Base-by-base conservation (phyloP, 352 stramenopile species). In the Thalassiosira gravida region DNA sequence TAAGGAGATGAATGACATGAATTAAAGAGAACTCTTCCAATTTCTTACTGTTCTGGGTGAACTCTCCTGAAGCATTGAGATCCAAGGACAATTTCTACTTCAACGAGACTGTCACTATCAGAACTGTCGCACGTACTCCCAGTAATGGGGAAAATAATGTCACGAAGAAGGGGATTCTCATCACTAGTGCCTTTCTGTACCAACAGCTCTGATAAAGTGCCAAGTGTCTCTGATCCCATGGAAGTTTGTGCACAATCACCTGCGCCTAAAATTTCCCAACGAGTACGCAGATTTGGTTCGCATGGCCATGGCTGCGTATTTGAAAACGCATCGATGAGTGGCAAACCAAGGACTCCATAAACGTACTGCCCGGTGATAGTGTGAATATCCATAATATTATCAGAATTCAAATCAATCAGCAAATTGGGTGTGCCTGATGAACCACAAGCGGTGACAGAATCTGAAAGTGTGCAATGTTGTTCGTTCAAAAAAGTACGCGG, bases 401-500 rank as follows among this genome's bases (percentile, higher is more conserved):
- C 56, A 47, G 63, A 46, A 67, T 82, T 80, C 9, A 90, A 46
- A 22, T 77, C 53, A 72, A 90, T 82, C 14, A 67, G 47, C 25
- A 82, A 11, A 7, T 78, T 50, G 20, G 74, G 68, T 25, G 77
- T 71, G 53, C 52, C 55, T 22, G 47, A 30, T 52, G 69, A 81
- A 44, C 74, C 62, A 57, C 82, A 90, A 22, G 82, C 61, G 20
- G 55, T 80, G 13, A 46, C 11, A 29, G 39, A 75, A 63, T 57
- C 46, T 13, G 78, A 85, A 22, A 90, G 70, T 39, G 61, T 30
- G 50, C 82, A 90, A 14, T 63, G 32, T 37, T 90, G 46, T 58
- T 85, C 82, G 29, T 87, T 90, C 27, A 85, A 57, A 52, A 83
- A 86, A 30, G 74, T 82, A 22, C 75, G 75, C 20, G 78, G 78